Conservation (phyloP, 169 alveolate genomes). For the Eimeria necatrix region DNA sequence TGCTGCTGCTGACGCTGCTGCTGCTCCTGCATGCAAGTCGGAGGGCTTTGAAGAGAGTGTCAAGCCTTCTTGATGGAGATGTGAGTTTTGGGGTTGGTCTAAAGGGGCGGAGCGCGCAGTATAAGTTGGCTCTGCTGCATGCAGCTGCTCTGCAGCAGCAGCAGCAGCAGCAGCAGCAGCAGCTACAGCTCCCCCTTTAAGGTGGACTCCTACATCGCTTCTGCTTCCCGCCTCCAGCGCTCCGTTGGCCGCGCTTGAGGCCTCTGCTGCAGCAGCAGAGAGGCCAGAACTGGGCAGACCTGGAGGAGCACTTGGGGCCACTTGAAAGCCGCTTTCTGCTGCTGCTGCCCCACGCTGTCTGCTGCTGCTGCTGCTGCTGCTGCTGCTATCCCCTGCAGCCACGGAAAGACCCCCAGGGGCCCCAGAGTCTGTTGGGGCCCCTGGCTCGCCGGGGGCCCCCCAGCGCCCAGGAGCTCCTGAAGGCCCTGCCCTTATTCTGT, state of each 20-base stretch:
- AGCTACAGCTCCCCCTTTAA: not conserved
- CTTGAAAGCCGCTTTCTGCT: not conserved
- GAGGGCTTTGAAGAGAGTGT: no score
- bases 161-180: constrained; percentile 9
- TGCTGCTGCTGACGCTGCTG: constrained; percentile 35
- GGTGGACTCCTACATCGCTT: not conserved
- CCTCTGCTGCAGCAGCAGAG: no score
- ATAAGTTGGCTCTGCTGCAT: not conserved
- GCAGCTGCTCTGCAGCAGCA: not conserved
- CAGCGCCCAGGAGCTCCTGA: not conserved
- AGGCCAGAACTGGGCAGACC: no score
- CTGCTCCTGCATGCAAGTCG: not conserved
- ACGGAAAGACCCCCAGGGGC: no score
- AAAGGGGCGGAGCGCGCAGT: no score
- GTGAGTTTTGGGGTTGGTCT: no score
- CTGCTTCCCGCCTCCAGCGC: not conserved
- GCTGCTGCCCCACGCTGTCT: not conserved
- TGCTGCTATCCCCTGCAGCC: not conserved
- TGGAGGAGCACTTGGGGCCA: not conserved
- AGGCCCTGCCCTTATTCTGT: not conserved
- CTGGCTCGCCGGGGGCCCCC: not conserved
- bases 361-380: constrained; percentile 33
- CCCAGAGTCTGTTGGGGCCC: not conserved
- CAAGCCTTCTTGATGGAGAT: no score
- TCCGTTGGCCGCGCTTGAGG: not conserved